Evolutionary conservation across 345 rosid genomes (phyloP).

Genomic region (Raphanus raphanistrum): DNA sequence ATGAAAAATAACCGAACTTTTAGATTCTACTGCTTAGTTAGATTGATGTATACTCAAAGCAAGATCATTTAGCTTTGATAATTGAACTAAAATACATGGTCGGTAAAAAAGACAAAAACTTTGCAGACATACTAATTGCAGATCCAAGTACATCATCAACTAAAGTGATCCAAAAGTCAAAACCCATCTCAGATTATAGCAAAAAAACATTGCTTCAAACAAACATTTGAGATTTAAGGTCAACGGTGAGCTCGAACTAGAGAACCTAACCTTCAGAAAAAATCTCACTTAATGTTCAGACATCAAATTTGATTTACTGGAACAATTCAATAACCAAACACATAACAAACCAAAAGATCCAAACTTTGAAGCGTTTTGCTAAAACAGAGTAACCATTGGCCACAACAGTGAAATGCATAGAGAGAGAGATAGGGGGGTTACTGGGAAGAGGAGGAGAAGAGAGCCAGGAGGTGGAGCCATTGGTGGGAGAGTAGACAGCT

Average conservation of each 20-base stretch:
- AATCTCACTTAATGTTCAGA: conserved; percentile 5
- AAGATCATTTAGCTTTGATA: neutral
- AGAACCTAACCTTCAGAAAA: conserved; percentile 7
- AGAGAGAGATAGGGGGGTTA: conserved; percentile 15
- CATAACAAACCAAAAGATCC: conserved; percentile 4
- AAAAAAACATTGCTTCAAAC: too few relatives aligned
- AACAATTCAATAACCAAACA: neutral
- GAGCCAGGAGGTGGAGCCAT: conserved; percentile 55
- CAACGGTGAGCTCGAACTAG: conserved; percentile 18
- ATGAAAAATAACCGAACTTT: neutral
- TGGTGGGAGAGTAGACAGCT: conserved; percentile 65
- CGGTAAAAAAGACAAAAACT: conserved; percentile 1
- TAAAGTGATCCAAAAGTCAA: conserved; percentile 12
- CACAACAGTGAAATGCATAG: neutral
- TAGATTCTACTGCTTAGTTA: neutral
- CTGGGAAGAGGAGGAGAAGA: conserved; percentile 54
- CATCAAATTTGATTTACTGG: neutral
- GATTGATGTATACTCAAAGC: conserved; percentile 8
- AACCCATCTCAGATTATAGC: neutral
- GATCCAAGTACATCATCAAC: conserved; percentile 19
- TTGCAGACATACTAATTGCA: conserved; percentile 6
- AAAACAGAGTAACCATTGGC: conserved; percentile 9
- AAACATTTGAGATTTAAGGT: conserved; percentile 22
- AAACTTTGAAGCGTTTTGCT: neutral
- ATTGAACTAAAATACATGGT: neutral